Conservation (phyloP, 2,329 filamentous ascomycete species). For the Cladobotryum protrusum region DNA sequence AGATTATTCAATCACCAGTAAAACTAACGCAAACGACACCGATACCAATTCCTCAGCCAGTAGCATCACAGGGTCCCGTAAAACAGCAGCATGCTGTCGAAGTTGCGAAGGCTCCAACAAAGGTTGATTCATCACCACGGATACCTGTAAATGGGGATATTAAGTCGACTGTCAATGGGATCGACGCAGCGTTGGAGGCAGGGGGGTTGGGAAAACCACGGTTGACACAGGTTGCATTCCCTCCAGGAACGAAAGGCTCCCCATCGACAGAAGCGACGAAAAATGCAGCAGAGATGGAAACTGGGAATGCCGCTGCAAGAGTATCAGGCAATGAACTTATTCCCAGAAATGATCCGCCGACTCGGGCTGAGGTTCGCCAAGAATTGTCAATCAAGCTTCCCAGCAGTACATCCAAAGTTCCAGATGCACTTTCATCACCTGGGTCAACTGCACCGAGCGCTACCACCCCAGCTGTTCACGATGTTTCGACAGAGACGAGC, state of each 20-base stretch:
- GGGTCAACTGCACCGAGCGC: slow-evolving; percentile 67
- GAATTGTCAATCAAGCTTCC: slow-evolving; percentile 26
- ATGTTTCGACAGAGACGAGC: slow-evolving; percentile 67
- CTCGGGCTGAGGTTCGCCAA: background rate
- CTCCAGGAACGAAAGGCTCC: slow-evolving; percentile 26
- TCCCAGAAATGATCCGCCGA: background rate
- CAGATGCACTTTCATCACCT: slow-evolving; percentile 48
- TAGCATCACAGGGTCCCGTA: background rate
- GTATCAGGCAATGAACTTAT: background rate
- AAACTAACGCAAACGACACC: slow-evolving; percentile 1
- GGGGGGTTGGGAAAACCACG: slow-evolving; percentile 6
- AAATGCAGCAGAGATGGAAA: slow-evolving; percentile 4
- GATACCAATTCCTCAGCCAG: background rate
- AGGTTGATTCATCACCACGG: background rate
- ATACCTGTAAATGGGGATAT: background rate
- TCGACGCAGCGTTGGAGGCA: slow-evolving; percentile 1
- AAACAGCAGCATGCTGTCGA: background rate
- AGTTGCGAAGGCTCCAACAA: background rate
- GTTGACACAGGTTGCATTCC: slow-evolving; percentile 26
- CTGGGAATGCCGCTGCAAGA: background rate
- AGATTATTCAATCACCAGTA: background rate
- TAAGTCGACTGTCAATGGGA: background rate
- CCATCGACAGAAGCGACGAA: slow-evolving; percentile 12
- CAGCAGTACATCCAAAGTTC: slow-evolving; percentile 20
- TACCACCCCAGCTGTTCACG: slow-evolving; percentile 62